Conservation (phyloP, 2,329 filamentous ascomycete species). For the Phoma sp. region DNA sequence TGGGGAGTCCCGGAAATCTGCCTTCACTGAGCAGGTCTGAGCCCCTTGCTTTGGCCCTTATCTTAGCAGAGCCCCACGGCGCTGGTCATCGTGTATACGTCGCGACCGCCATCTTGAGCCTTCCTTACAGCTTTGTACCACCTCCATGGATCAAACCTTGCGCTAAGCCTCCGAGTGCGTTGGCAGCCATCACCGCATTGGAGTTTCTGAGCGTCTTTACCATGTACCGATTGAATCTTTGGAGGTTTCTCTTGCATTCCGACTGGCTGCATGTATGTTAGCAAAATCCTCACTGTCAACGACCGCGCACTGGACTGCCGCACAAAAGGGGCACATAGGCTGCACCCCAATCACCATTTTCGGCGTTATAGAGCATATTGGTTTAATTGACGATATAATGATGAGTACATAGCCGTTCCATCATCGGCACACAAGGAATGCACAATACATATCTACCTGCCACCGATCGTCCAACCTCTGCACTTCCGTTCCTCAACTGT, state of each 20-base stretch:
- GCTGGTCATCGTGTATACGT: conserved; percentile 25
- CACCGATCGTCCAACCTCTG: not conserved
- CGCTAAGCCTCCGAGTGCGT: conserved; percentile 18
- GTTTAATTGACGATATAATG: conserved; percentile 19
- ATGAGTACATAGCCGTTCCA: conserved; percentile 21
- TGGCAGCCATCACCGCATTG: conserved; percentile 29
- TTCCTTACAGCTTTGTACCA: conserved; percentile 32
- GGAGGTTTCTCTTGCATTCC: conserved; percentile 21
- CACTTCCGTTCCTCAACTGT: not conserved
- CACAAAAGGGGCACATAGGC: conserved; percentile 15
- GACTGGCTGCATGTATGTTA: conserved; percentile 23
- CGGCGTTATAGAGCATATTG: conserved; percentile 17
- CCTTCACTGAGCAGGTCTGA: conserved; percentile 48
- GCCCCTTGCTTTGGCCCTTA: conserved; percentile 25
- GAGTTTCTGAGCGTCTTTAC: conserved; percentile 36
- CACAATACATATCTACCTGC: conserved; percentile 14
- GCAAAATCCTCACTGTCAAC: conserved; percentile 6
- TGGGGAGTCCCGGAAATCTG: conserved; percentile 38
- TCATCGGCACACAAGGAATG: conserved; percentile 20
- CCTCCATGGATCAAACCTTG: conserved; percentile 27
- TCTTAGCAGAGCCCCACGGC: conserved; percentile 21
- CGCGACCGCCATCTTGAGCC: conserved; percentile 25
- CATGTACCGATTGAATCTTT: conserved; percentile 29
- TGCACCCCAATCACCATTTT: conserved; percentile 16
- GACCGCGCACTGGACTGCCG: conserved; percentile 15